These are phyloP conservation scores for Alternaria alternata DNA, from an alignment of 2,329 filamentous ascomycete genomes.

Conservation along the genomic window DNA sequence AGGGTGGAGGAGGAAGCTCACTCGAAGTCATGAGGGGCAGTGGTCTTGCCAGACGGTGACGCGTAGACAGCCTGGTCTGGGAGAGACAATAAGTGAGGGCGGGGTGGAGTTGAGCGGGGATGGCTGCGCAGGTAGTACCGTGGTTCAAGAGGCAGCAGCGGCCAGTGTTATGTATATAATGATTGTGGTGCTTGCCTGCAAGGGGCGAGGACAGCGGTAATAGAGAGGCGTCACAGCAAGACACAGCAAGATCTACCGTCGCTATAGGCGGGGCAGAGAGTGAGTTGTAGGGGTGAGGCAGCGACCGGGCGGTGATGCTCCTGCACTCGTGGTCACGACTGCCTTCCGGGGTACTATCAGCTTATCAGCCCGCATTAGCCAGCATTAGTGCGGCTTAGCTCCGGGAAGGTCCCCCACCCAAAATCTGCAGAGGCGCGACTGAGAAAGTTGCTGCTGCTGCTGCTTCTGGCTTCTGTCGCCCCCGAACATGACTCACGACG, in stretches of 20 bases:
- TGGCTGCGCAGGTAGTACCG: constrained; percentile 6
- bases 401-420: constrained; percentile 30
- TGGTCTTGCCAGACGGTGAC: neutral
- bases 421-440: constrained; percentile 31
- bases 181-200: neutral
- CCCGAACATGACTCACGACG: constrained; percentile 33
- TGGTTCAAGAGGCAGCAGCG: constrained; percentile 6
- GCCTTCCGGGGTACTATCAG: constrained; percentile 29
- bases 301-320: constrained; percentile 11
- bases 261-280: constrained; percentile 15
- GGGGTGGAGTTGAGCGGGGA: constrained; percentile 18
- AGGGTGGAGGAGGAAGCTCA: constrained; percentile 12
- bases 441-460: constrained; percentile 12
- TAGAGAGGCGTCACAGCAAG: neutral
- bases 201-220: neutral
- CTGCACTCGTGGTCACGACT: constrained; percentile 17
- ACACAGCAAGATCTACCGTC: neutral
- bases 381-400: neutral
- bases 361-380: constrained; percentile 31
- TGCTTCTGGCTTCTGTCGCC: constrained; percentile 1
- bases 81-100: constrained; percentile 5
- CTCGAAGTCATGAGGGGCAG: constrained; percentile 21
- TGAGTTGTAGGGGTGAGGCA: constrained; percentile 3
- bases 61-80: neutral
- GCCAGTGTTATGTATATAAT: neutral